Conservation (phyloP, 441 rosid genomes). For the Gossypium schwendimanii region DNA sequence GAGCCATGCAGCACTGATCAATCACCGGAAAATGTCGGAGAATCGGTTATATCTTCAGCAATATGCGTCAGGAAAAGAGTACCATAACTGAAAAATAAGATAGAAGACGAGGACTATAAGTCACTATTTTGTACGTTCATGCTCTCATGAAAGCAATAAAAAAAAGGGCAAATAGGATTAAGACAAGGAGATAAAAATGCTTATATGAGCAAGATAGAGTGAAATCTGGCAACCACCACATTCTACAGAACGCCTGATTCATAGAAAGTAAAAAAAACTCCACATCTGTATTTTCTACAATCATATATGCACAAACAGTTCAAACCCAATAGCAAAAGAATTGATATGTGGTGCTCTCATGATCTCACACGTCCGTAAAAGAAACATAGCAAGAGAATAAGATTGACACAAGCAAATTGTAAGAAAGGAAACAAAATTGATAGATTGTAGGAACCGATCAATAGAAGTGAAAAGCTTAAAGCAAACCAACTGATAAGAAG, state of each 20-base stretch:
- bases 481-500: not conserved
- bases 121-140: not conserved
- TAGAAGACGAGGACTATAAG: not conserved
- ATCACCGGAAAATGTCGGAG: slow-evolving; percentile 72
- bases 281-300: not conserved
- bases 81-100: slow-evolving; percentile 55
- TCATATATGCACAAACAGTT: not conserved
- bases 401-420: not conserved
- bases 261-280: not conserved
- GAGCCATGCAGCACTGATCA: slow-evolving; percentile 9
- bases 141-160: not conserved
- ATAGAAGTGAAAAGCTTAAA: not conserved
- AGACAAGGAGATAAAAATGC: not conserved
- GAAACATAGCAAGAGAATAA: not conserved
- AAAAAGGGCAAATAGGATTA: not conserved
- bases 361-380: not conserved
- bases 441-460: not conserved
- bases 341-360: not conserved
- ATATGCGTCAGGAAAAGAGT: slow-evolving; percentile 66
- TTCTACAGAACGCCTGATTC: not conserved
- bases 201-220: not conserved
- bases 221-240: not conserved
- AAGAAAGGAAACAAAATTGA: not conserved
- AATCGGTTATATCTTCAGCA: slow-evolving; percentile 55
- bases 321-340: not conserved